Evolutionary conservation across 306 rosid species (phyloP), one percentile per base, ranked within the genome.

Genomic region (Lathyrus tuberosus): DNA sequence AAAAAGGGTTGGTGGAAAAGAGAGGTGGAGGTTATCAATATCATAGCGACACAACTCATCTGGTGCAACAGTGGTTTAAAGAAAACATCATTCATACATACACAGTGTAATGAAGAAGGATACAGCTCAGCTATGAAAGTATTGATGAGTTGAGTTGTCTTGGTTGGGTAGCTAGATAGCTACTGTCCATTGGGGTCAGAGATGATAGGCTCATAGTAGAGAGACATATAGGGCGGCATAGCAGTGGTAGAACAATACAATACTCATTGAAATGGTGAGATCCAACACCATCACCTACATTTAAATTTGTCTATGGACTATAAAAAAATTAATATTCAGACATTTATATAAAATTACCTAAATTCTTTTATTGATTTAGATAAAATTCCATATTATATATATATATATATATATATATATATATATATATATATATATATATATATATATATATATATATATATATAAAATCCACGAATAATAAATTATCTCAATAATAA

Each of bases 221-320:
- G 62, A 58, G 0, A 1, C 61, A 40, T 47, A 26, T 78, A 78
- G 92, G 86, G 81, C 85, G 87, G 88, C 93, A 75, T 80, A 73
- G 74, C 84, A 79, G 84, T 40, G 2, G 26, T 24, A 69, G 67
- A 38, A 49, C 62, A 60, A 41, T 47, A 5, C 66, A 66, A 35
- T 42, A 67, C 74, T 57, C 52, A 47, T 0, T 24, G 2, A 24
- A 24, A 24, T 24, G 26, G 26, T 24, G 1, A 24, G 26, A 24
- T 24, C 26, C 26, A 24, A 24, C 26, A 24, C 26, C 26, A 24
- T 24, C 26, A 24, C 26, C 26, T 24, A 24, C 26, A 24, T 24
- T 24, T 24, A 24, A 24, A 24, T 24, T 24, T 24, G 26, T 24
- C 26, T 24, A 24, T 24, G 26, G 1, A 24, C 22, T 24, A 24